Conservation (phyloP, 768 basidiomycete genomes). For the Mycena albidolilacea region DNA sequence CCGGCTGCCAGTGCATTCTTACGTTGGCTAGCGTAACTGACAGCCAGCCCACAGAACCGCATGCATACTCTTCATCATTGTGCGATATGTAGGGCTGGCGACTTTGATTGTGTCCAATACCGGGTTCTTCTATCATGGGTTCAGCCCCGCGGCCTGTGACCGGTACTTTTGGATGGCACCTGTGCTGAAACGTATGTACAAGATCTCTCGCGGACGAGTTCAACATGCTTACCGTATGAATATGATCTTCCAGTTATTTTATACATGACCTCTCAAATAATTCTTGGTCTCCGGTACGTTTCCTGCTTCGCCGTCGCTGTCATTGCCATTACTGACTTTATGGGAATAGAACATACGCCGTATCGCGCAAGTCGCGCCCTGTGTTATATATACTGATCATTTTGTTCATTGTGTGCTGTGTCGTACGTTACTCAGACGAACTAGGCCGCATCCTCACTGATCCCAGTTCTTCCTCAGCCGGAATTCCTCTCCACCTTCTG, state of each 20-base stretch:
- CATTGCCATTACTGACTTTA: background rate
- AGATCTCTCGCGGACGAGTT: no score
- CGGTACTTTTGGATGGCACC: slow-evolving; percentile 29
- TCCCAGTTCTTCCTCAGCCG: no score
- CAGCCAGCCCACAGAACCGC: slow-evolving; percentile 1
- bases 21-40: no score
- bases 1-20: no score
- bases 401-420: no score
- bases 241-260: slow-evolving; percentile 6
- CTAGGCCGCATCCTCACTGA: no score
- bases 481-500: no score
- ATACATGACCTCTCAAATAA: slow-evolving; percentile 26
- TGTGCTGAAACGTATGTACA: slow-evolving; percentile 26
- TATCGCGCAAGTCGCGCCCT: slow-evolving; percentile 27
- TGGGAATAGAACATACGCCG: slow-evolving; percentile 30
- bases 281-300: slow-evolving; percentile 24
- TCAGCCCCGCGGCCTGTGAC: slow-evolving; percentile 25
- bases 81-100: slow-evolving; percentile 33
- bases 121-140: slow-evolving; percentile 39
- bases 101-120: slow-evolving; percentile 19
- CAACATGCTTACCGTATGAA: no score
- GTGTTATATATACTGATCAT: background rate
- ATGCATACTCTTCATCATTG: slow-evolving; percentile 38
- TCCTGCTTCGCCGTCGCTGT: background rate
- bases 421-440: no score